Base-by-base conservation (phyloP, 345 rosid species). In the Eucalyptus polybractea region DNA sequence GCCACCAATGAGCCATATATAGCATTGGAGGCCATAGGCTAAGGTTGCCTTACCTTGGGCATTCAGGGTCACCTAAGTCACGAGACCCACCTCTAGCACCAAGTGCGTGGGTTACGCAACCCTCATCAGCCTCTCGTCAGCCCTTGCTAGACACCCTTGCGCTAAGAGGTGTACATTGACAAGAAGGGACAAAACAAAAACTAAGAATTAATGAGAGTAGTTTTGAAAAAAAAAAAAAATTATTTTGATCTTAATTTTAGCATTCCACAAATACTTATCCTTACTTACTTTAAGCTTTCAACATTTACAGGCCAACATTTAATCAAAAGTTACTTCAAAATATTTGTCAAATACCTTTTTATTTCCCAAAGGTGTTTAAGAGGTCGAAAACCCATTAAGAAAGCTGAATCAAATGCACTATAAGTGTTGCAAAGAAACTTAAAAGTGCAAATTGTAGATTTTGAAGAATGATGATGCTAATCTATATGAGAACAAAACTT, bases 71-170 rank as follows among this genome's bases (percentile, higher is more conserved):
- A 21, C 58, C 25, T 21, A 53, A 53, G 58, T 53, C 0, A 0
- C 2, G 0, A 53, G 58, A 53, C 58, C 58, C 10, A 19, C 10
- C 58, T 0, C 58, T 53, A 53, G 58, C 0, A 3, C 0, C 24
- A 0, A 2, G 0, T 19, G 0, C 25, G 0, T 53, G 10, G 58
- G 25, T 53, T 53, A 0, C 2, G 2, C 58, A 0, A 53, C 58
- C 58, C 25, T 53, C 4, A 0, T 53, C 10, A 7, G 0, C 56
- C 56, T 53, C 24, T 7, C 0, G 25, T 53, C 10, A 0, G 0
- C 25, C 58, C 0, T 53, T 53, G 58, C 58, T 0, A 19, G 2
- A 0, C 2, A 1, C 25, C 25, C 58, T 53, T 2, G 2, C 0
- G 4, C 54, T 51, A 16, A 51, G 53, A 50, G 53, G 16, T 50